Evolutionary conservation across 148 eudicot species (phyloP).

Genomic region (Rhododendron williamsianum): DNA sequence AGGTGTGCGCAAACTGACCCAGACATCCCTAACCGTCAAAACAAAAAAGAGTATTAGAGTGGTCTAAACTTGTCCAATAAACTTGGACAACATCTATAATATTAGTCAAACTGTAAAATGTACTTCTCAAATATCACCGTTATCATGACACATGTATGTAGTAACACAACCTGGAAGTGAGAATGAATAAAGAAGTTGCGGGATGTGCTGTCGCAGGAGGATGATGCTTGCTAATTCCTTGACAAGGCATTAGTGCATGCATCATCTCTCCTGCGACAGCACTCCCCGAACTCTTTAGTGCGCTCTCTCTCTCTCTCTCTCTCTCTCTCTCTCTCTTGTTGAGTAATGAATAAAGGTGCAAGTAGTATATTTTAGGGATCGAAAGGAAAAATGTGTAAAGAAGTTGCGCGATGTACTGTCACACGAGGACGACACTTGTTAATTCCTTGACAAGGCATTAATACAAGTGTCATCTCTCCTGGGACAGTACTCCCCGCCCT

Average conservation of each 20-base stretch:
- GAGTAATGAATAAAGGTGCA: background rate
- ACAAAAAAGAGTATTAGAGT: too few species aligned
- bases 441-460: background rate
- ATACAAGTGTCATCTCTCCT: background rate
- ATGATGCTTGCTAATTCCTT: background rate
- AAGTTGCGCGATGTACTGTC: background rate
- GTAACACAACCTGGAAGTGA: too few species aligned
- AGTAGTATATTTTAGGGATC: background rate
- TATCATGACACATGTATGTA: too few species aligned
- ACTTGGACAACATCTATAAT: too few species aligned
- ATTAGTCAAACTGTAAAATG: too few species aligned
- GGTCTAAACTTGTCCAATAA: too few species aligned
- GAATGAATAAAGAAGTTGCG: background rate
- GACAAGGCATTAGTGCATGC: background rate
- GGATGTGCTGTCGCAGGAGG: background rate
- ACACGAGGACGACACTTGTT: background rate
- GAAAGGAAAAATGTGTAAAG: background rate
- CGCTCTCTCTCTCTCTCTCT: background rate
- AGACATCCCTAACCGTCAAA: too few species aligned
- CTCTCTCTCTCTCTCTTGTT: background rate
- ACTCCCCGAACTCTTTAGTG: background rate
- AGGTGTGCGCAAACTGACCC: too few species aligned
- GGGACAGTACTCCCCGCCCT: background rate
- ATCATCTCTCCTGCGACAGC: constrained; percentile 1
- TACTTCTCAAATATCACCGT: too few species aligned